Evolutionary conservation across 352 stramenopile species (phyloP).

Genomic region (Phytophthora parvispora): DNA sequence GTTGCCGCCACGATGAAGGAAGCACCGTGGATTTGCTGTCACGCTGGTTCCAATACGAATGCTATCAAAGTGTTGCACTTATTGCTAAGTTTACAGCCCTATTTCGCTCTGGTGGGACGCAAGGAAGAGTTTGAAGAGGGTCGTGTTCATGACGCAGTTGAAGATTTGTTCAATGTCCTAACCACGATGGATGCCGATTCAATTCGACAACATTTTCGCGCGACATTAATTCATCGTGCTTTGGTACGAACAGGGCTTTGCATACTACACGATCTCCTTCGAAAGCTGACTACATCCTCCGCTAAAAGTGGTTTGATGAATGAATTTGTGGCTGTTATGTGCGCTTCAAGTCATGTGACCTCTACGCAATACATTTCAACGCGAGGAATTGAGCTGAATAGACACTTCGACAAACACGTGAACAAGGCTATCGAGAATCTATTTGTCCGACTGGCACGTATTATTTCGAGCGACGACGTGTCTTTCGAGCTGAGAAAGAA

Average conservation of each 20-base stretch:
- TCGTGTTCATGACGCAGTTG: constrained; percentile 6
- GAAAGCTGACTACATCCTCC: constrained; percentile 60
- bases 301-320: constrained; percentile 49
- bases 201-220: constrained; percentile 9
- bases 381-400: not conserved
- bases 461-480: constrained; percentile 49
- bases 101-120: constrained; percentile 6
- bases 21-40: not conserved
- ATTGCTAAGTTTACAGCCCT: constrained; percentile 30
- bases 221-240: constrained; percentile 17
- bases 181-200: constrained; percentile 3
- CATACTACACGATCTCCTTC: constrained; percentile 61
- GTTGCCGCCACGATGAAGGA: not conserved
- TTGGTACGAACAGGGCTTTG: constrained; percentile 47
- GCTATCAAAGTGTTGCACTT: constrained; percentile 6
- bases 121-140: not conserved
- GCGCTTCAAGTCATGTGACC: not conserved
- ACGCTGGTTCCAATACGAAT: constrained; percentile 9
- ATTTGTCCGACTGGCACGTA: constrained; percentile 53
- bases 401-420: constrained; percentile 11
- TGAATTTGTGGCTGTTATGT: constrained; percentile 35
- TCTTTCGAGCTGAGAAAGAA: constrained; percentile 55
- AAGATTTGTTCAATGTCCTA: constrained; percentile 32
- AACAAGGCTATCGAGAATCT: constrained; percentile 62
- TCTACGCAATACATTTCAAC: not conserved